Conservation (phyloP, 805 yeast genomes). For the Jamesozyma rosinii region DNA sequence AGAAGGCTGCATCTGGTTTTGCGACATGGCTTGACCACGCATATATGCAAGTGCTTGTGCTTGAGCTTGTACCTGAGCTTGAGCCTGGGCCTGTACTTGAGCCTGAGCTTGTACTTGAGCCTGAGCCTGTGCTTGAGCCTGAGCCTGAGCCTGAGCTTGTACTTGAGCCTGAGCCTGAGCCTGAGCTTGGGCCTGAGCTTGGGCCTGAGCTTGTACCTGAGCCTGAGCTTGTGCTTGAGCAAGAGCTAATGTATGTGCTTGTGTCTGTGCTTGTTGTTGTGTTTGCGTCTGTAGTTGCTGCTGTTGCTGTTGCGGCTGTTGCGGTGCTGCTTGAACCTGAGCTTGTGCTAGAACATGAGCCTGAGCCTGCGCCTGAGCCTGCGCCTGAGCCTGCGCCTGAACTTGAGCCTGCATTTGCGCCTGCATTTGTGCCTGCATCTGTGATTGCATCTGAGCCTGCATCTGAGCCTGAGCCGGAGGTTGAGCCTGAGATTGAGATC, state of each 20-base stretch:
- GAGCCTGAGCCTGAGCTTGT: constrained; percentile 1
- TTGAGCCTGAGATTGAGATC: background rate
- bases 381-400: background rate
- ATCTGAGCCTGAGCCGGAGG: constrained; percentile 1
- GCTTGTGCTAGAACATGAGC: background rate
- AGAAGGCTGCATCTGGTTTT: background rate
- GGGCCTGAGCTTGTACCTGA: background rate
- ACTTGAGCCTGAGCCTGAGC: background rate
- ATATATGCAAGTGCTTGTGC: background rate
- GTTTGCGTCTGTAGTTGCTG: constrained; percentile 1
- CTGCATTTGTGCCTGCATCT: background rate
- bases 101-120: constrained; percentile 1
- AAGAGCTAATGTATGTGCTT: background rate
- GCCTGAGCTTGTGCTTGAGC: background rate
- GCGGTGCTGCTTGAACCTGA: constrained; percentile 4
- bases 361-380: background rate
- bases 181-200: background rate
- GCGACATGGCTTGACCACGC: background rate
- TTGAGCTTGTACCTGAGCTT: background rate
- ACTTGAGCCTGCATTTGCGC: background rate
- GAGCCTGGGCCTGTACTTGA: background rate
- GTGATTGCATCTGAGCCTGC: background rate
- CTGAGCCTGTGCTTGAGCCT: constrained; percentile 1
- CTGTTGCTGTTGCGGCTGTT: constrained; percentile 1
- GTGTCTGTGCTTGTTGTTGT: background rate